phyloP scores from a whole-genome alignment of 176 grass and related monocot genomes.

The Rhynchospora breviuscula region DNA sequence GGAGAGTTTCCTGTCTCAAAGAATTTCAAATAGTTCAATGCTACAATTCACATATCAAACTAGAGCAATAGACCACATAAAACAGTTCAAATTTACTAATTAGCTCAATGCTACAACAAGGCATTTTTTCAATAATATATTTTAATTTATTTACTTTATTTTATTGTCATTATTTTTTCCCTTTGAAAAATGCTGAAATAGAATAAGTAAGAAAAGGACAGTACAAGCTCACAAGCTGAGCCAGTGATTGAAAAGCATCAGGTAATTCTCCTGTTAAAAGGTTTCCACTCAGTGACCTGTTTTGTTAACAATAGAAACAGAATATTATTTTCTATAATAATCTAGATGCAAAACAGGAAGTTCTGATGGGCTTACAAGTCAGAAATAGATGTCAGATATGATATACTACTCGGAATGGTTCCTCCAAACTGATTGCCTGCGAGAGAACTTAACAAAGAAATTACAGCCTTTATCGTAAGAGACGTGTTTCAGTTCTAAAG shows the following conservation, averaged over 20 bases:
- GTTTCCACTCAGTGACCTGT: constrained; percentile 7
- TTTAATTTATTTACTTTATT: background rate
- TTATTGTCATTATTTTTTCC: background rate
- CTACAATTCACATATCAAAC: background rate
- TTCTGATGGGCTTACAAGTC: background rate
- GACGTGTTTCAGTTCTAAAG: background rate
- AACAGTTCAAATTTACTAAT: background rate
- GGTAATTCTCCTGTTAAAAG: background rate
- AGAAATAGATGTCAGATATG: background rate
- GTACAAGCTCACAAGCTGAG: constrained; percentile 12
- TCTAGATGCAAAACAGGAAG: background rate
- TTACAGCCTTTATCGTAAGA: background rate
- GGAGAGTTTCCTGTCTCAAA: constrained; percentile 34
- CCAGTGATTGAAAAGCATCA: constrained; percentile 14
- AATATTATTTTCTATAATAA: background rate
- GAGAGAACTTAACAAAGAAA: constrained; percentile 8
- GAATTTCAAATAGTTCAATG: background rate
- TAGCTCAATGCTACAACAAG: too few species aligned
- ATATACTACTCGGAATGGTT: background rate
- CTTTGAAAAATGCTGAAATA: background rate
- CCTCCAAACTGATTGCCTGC: background rate
- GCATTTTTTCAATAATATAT: too few species aligned
- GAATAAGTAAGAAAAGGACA: background rate
- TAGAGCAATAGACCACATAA: background rate
- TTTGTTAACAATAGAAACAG: background rate